Evolutionary conservation across 176 grass and related monocot species (phyloP), one percentile per base, ranked within the genome.

Genomic region (Lolium perenne): DNA sequence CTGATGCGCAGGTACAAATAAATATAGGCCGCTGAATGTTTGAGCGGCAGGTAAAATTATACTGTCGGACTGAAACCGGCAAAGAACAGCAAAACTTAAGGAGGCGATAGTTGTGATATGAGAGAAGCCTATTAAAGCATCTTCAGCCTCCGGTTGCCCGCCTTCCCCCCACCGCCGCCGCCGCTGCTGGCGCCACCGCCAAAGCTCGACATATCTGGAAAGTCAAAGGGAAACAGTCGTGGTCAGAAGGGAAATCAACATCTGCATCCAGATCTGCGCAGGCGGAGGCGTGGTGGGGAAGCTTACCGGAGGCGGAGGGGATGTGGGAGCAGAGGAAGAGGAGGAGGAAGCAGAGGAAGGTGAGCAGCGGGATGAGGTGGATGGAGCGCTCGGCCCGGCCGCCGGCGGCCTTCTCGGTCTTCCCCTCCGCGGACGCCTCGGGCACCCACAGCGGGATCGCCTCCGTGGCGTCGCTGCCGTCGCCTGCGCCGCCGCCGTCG

Each of bases 291-390:
- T 2, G 17, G 1, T 4, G 3, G 0, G 38, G 13, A 45, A 9
- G 61, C 74, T 77, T 82, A 93, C 88, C 92, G 6, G 86, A 16
- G 0, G 74, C 2, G 45, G 89, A 88, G 2, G 92, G 92, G 68
- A 84, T 89, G 80, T 89, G 92, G 13, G 92, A 94, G 86, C 81
- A 66, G 63, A 94, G 86, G 80, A 86, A 91, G 70, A 94, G 92
- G 45, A 94, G 66, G 89, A 94, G 83, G 80, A 91, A 83, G 80
- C 92, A 94, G 80, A 91, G 80, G 79, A 94, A 62, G 80, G 89
- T 94, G 76, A 91, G 71, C 18, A 94, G 46, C 53, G 92, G 92
- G 83, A 94, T 84, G 76, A 94, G 80, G 89, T 94, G 92, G 84
- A 94, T 87, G 84, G 80, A 51, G 26, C 75, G 61, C 69, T 94